Evolutionary conservation across 2,329 filamentous ascomycete genomes (phyloP), one percentile per base, ranked within the genome.

Genomic region (Stemphylium beticola): DNA sequence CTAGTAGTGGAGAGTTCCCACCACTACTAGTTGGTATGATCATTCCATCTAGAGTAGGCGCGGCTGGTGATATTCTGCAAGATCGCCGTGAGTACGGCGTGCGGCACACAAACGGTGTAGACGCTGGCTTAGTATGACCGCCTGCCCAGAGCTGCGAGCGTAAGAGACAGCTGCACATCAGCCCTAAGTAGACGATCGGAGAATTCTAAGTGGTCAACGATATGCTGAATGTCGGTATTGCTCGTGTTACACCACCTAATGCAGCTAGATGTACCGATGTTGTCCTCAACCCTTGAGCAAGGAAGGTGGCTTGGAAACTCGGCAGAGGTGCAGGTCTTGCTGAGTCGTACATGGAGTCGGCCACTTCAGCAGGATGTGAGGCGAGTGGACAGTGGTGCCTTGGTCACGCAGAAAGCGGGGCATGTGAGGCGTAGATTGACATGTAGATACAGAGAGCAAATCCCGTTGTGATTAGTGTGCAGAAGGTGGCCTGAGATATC

Each of bases 1-100:
- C 53, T 50, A 61, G 53, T 32, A 57, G 60, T 65, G 55, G 54
- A 66, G 46, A 60, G 52, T 48, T 65, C 46, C 58, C 60, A 64
- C 54, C 51, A 62, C 58, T 57, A 60, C 54, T 26, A 41, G 11
- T 37, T 55, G 53, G 42, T 39, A 62, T 52, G 48, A 55, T 61
- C 37, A 54, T 40, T 49, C 58, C 49, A 57, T 57, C 51, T 54
- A 36, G 39, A 48, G 37, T 39, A 51, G 49, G 46, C 44, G 40
- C 44, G 37, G 36, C 53, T 33, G 54, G 56, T 56, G 57, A 47
- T 29, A 60, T 48, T 51, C 18, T 47, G 48, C 33, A 51, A 53
- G 55, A 59, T 57, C 63, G 60, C 58, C 63, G 61, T 65, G 54
- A 50, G 47, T 43, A 55, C 46, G 54, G 49, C 42, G 31, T 49